A percentile compares a stretch with the other conserved stretches of the same genome.
Conservation (phyloP, 768 basidiomycete species). For the Termitomyces sp. region DNA sequence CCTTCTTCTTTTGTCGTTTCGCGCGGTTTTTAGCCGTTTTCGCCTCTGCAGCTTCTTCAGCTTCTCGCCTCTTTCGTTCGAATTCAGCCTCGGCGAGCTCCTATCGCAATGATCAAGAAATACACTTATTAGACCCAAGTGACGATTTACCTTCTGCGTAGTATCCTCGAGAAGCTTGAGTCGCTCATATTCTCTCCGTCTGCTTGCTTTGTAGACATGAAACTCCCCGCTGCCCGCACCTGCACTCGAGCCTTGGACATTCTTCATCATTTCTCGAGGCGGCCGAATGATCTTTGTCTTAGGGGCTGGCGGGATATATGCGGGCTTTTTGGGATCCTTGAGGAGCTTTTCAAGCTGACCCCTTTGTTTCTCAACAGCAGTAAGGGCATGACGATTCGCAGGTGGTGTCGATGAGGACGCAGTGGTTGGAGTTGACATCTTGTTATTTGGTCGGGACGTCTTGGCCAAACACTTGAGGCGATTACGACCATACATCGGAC, state of each 20-base stretch:
- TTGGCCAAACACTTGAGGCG: not conserved
- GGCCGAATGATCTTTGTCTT: conserved; percentile 80
- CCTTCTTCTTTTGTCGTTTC: conserved; percentile 92
- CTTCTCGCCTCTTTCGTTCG: conserved; percentile 63
- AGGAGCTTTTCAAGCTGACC: conserved; percentile 82
- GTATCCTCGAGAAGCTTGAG: conserved; percentile 87
- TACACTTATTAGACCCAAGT: not conserved
- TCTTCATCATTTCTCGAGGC: conserved; percentile 97
- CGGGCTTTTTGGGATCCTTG: conserved; percentile 83
- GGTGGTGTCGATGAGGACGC: conserved; percentile 22
- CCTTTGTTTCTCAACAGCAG: conserved; percentile 48
- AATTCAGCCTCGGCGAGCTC: conserved; percentile 71
- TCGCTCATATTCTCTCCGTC: conserved; percentile 93
- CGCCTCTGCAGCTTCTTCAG: conserved; percentile 67
- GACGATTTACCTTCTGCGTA: conserved; percentile 57
- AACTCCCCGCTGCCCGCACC: conserved; percentile 98
- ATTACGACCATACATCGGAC: too few species aligned
- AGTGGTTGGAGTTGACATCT: conserved; percentile 10
- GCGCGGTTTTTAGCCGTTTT: conserved; percentile 96
- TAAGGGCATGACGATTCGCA: conserved; percentile 43
- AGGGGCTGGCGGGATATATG: conserved; percentile 71
- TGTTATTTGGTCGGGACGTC: not conserved
- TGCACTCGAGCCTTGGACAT: conserved; percentile 95
- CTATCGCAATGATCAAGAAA: conserved; percentile 31
- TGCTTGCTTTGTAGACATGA: conserved; percentile 95